These are phyloP conservation scores for Fusarium solani-melongenae DNA, from an alignment of 2,329 filamentous ascomycete genomes.

Conservation along the genomic window DNA sequence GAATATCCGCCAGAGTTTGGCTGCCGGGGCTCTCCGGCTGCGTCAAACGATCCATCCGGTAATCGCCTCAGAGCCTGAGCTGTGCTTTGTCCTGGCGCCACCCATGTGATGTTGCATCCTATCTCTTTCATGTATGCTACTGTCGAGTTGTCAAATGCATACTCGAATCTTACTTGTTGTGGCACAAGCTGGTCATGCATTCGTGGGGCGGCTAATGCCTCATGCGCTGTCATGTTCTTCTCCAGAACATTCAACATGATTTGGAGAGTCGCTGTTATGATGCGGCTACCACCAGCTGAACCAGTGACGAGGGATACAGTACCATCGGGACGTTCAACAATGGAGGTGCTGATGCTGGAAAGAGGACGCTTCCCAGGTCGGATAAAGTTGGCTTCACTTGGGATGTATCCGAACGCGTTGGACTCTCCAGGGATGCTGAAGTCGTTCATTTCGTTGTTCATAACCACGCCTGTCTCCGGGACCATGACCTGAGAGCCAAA, in stretches of 20 bases:
- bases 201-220: slow-evolving; percentile 75
- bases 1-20: slow-evolving; percentile 75
- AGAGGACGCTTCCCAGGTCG: slow-evolving; percentile 81
- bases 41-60: slow-evolving; percentile 77
- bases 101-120: slow-evolving; percentile 81
- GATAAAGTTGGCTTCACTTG: slow-evolving; percentile 80
- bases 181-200: slow-evolving; percentile 88
- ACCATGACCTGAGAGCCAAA: slow-evolving; percentile 83
- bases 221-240: slow-evolving; percentile 65
- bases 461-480: slow-evolving; percentile 83
- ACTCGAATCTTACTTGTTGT: slow-evolving; percentile 76
- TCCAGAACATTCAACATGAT: slow-evolving; percentile 81
- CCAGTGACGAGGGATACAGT: slow-evolving; percentile 78
- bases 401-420: slow-evolving; percentile 83
- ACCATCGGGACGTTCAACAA: slow-evolving; percentile 77
- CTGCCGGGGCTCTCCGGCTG: slow-evolving; percentile 86
- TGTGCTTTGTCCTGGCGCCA: slow-evolving; percentile 72
- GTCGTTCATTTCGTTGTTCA: slow-evolving; percentile 74
- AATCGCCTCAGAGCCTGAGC: slow-evolving; percentile 78
- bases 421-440: slow-evolving; percentile 79
- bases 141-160: slow-evolving; percentile 75
- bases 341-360: slow-evolving; percentile 80
- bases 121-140: slow-evolving; percentile 72
- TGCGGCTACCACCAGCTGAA: slow-evolving; percentile 84
- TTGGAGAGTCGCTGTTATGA: slow-evolving; percentile 86